Base-by-base conservation (phyloP, 768 basidiomycete genomes). In the Tricholoma furcatifolium region DNA sequence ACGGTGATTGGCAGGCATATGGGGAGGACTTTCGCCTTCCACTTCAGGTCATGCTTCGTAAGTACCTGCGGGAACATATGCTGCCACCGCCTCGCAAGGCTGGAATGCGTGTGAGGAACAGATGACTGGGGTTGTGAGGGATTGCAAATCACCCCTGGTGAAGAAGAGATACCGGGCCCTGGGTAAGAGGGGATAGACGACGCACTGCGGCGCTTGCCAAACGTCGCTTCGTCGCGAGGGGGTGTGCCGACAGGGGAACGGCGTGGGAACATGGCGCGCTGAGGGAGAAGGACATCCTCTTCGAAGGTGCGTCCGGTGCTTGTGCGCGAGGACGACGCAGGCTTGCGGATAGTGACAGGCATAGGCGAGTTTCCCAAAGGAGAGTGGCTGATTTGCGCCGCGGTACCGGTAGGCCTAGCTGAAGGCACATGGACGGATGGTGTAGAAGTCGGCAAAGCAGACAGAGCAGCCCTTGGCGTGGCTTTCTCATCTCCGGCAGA, bases 1-100 rank as follows among this genome's bases (percentile, higher is more conserved):
- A 90, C 87, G 0, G 94, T 94, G 46, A 98, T 77, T 6, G 96
- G 96, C 2, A 98, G 78, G 61, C 91, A 95, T 10, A 84, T 81
- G 0, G 95, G 94, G 0, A 90, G 88, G 46, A 86, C 79, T 65
- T 94, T 84, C 9, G 86, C 86, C 58, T 82, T 84, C 96, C 96
- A 98, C 66, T 98, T 97, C 67, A 94, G 80, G 41, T 95, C 87
- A 55, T 93, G 85, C 66, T 92, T 88, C 64, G 82, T 87, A 21
- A 80, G 67, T 6, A 85, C 81, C 15, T 78, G 77, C 0, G 93
- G 85, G 62, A 89, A 87, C 54, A 88, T 80, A 64, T 96, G 92
- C 58, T 95, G 85, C 94, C 95, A 98, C 17, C 94, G 75, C 39
- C 89, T 76, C 2, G 93, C 91, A n/a, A 93, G 81, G 10, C 84